A percentile compares a stretch with the other conserved stretches of the same genome.
Evolutionary conservation across 306 rosid genomes (phyloP).

Genomic region (Citrullus amarus): DNA sequence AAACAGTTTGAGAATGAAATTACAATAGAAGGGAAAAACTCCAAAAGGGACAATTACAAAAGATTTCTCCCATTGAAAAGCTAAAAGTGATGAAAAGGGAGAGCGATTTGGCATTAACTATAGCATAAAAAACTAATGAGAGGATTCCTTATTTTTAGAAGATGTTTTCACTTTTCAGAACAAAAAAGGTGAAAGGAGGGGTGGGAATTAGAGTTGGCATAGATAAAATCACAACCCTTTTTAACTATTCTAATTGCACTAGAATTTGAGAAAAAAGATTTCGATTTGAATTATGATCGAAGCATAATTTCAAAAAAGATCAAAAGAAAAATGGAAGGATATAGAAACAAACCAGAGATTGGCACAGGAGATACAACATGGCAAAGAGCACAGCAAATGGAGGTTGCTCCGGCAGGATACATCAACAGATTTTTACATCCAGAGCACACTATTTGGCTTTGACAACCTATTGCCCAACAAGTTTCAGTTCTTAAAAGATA

Average conservation of each 20-base stretch:
- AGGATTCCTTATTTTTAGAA: not conserved
- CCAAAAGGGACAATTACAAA: too few relatives aligned
- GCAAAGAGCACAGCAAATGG: constrained; percentile 98
- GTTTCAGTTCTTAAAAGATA: not conserved
- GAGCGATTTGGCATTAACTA: too few relatives aligned
- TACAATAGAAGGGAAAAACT: too few relatives aligned
- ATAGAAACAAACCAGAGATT: constrained; percentile 46
- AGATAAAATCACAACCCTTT: not conserved
- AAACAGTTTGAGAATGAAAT: not conserved
- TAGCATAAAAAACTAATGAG: too few relatives aligned
- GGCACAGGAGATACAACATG: constrained; percentile 90
- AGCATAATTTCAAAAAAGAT: not conserved
- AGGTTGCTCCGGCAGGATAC: constrained; percentile 88
- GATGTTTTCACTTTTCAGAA: not conserved
- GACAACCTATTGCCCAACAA: constrained; percentile 40
- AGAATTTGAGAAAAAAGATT: not conserved
- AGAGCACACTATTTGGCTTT: constrained; percentile 88
- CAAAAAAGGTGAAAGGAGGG: not conserved
- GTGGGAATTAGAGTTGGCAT: not conserved
- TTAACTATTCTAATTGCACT: not conserved
- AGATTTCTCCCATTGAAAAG: too few relatives aligned
- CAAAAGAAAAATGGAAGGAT: not conserved
- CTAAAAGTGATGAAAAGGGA: too few relatives aligned
- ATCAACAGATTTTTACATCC: constrained; percentile 83
- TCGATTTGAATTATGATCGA: not conserved